Conservation (phyloP, 2,329 filamentous ascomycete species). For the Zymoseptoria ardabiliae region DNA sequence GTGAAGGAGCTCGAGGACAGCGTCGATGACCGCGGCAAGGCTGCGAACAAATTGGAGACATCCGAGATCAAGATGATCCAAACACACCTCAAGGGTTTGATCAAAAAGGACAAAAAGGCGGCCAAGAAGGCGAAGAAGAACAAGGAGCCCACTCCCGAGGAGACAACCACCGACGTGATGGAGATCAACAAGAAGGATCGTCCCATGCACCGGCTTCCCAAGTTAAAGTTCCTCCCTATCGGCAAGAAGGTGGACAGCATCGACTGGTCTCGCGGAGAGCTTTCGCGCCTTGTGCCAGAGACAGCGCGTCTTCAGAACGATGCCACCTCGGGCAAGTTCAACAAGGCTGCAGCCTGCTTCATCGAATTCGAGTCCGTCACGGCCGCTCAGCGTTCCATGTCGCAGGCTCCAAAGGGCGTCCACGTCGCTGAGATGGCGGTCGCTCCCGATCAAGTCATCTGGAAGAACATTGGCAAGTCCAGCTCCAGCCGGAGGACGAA, state of each 20-base stretch:
- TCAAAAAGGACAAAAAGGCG: conserved; percentile 21
- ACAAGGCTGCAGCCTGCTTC: conserved; percentile 69
- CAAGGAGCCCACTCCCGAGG: background rate
- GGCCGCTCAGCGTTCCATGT: conserved; percentile 74
- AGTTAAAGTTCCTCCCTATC: conserved; percentile 51
- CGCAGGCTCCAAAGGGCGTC: conserved; percentile 32
- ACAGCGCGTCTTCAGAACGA: conserved; percentile 63
- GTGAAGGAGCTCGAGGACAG: conserved; percentile 37
- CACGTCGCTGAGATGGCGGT: conserved; percentile 31
- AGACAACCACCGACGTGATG: conserved; percentile 32
- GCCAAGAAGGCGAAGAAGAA: conserved; percentile 5
- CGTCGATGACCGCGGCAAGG: conserved; percentile 38
- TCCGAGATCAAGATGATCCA: conserved; percentile 37
- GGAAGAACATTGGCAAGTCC: conserved; percentile 37
- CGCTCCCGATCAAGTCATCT: conserved; percentile 35
- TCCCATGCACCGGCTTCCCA: conserved; percentile 59
- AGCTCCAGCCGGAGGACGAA: conserved; percentile 24
- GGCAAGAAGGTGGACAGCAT: conserved; percentile 87
- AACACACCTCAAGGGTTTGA: conserved; percentile 24
- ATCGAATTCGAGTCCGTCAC: conserved; percentile 78
- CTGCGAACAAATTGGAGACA: conserved; percentile 37
- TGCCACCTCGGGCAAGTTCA: conserved; percentile 52
- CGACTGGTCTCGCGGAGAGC: conserved; percentile 70
- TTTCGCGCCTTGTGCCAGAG: conserved; percentile 65
- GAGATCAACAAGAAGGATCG: conserved; percentile 54